Conservation (phyloP, 106 monocot genomes). For the Phalaenopsis equestris region DNA sequence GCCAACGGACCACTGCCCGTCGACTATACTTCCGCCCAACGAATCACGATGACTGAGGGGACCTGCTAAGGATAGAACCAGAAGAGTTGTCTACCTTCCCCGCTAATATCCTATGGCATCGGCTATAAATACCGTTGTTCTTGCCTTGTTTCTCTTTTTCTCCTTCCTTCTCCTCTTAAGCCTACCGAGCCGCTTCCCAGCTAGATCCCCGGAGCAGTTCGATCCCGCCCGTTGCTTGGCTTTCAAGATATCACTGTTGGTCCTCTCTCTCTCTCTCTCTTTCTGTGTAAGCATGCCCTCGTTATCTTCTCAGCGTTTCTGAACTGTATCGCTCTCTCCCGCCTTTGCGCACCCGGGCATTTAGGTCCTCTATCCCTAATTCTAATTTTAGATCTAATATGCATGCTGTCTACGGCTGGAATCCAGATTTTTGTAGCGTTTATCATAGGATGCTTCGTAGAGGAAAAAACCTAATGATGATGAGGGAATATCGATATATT, state of each 20-base stretch:
- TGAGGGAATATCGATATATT: not conserved
- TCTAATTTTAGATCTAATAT: conserved; percentile 2
- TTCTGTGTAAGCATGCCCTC: not conserved
- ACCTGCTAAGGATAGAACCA: not conserved
- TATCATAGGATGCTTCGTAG: not conserved
- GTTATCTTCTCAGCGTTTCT: not conserved
- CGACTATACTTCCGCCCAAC: not conserved
- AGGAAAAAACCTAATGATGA: not conserved
- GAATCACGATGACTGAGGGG: not conserved
- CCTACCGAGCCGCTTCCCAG: not conserved
- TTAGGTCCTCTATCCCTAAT: not conserved
- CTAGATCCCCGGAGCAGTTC: not conserved
- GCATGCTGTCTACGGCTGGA: not conserved
- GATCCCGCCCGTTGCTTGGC: not conserved
- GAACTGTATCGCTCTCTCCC: not conserved
- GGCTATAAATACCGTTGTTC: conserved; percentile 5
- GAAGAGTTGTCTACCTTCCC: not conserved
- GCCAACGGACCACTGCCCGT: conserved; percentile 1
- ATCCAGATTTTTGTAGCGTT: not conserved
- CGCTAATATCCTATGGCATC: not conserved
- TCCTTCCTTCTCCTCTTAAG: not conserved
- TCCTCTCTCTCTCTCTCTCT: not conserved
- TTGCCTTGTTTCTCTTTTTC: not conserved
- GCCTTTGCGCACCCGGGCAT: not conserved
- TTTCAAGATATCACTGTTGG: not conserved